Evolutionary conservation across 2,329 filamentous ascomycete genomes (phyloP).

Genomic region (Colletotrichum cuscutae): DNA sequence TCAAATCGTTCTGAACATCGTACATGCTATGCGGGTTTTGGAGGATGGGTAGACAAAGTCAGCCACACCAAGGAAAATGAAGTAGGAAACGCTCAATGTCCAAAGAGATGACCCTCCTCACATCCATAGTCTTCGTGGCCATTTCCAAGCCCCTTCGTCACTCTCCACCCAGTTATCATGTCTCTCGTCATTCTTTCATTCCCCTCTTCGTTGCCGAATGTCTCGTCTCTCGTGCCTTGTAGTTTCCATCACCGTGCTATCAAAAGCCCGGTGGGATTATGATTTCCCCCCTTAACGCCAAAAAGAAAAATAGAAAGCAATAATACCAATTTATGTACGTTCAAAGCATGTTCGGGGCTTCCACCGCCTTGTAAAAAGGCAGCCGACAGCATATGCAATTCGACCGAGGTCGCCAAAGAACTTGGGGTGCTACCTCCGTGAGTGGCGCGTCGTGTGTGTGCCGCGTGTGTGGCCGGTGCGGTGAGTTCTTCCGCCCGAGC

Average conservation of each 20-base stretch:
- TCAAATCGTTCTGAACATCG: conserved; percentile 25
- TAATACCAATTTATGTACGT: conserved; percentile 30
- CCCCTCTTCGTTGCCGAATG: conserved; percentile 16
- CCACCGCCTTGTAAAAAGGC: neutral
- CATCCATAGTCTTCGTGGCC: neutral
- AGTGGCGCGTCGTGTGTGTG: conserved; percentile 40
- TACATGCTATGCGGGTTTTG: conserved; percentile 26
- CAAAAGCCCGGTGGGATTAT: neutral
- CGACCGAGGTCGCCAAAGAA: neutral
- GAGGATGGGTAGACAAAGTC: neutral
- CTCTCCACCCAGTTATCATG: neutral
- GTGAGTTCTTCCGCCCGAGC: conserved; percentile 56
- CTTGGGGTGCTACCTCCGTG: conserved; percentile 41
- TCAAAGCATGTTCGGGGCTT: conserved; percentile 11
- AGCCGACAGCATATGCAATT: conserved; percentile 3
- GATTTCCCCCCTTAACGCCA: conserved; percentile 20
- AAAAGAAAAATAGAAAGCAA: neutral
- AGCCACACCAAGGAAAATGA: conserved; percentile 15
- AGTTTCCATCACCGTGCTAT: neutral
- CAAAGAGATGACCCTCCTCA: conserved; percentile 7
- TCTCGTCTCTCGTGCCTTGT: conserved; percentile 15
- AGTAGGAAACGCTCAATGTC: conserved; percentile 25
- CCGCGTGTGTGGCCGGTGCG: conserved; percentile 34
- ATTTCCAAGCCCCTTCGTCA: neutral
- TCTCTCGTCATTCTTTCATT: conserved; percentile 1